Evolutionary conservation across 345 rosid species (phyloP).

Genomic region (Ceriops decandra): DNA sequence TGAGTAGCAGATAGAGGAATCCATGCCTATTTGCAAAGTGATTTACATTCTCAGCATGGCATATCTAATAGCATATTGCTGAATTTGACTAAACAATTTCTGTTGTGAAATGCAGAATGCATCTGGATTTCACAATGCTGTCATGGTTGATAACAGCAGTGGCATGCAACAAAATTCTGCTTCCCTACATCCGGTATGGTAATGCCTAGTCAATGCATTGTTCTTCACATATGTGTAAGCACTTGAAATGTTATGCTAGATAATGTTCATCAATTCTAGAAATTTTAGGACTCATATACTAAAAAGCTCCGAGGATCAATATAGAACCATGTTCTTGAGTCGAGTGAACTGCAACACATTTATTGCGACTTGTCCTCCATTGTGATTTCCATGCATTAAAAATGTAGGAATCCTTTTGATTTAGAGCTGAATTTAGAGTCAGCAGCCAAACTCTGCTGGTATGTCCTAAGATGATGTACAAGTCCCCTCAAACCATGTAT

Average conservation of each 20-base stretch:
- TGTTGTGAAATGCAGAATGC: slow-evolving; percentile 37
- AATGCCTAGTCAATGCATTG: neutral
- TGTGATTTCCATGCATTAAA: no score
- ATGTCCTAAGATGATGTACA: no score
- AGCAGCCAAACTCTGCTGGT: no score
- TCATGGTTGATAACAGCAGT: slow-evolving; percentile 18
- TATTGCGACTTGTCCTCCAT: no score
- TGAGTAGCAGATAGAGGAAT: no score
- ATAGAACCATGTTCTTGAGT: neutral
- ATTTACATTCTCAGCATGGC: neutral
- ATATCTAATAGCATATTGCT: neutral
- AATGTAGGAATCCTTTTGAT: no score
- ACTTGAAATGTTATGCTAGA: neutral
- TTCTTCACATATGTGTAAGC: neutral
- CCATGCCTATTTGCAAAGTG: no score
- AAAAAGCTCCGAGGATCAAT: no score
- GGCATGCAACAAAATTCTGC: slow-evolving; percentile 23
- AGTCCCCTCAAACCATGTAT: no score
- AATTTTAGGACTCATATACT: neutral
- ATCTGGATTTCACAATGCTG: slow-evolving; percentile 26
- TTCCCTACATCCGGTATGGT: slow-evolving; percentile 45
- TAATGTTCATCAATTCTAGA: neutral
- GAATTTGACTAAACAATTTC: neutral
- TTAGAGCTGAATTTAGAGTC: no score
- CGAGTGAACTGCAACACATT: no score